A percentile compares a stretch with the other conserved stretches of the same genome.
Evolutionary conservation across 2,329 filamentous ascomycete genomes (phyloP).

Genomic region (Aspergillus sp.): DNA sequence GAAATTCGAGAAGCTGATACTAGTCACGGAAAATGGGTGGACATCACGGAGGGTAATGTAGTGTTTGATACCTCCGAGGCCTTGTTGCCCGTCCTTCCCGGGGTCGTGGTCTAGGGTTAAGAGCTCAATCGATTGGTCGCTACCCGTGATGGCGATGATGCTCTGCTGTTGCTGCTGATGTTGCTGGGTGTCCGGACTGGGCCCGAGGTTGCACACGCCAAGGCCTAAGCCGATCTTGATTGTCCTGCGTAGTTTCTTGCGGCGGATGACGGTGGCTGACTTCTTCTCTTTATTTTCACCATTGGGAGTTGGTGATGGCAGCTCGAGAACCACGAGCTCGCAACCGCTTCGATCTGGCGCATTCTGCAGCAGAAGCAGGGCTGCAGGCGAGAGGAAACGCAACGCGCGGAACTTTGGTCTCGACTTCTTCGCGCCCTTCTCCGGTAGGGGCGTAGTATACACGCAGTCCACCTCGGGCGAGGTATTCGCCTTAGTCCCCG

Average conservation of each 20-base stretch:
- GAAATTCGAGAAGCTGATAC: constrained; percentile 45
- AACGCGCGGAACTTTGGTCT: constrained; percentile 49
- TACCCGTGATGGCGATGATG: constrained; percentile 69
- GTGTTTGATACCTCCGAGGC: constrained; percentile 28
- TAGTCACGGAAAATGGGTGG: constrained; percentile 53
- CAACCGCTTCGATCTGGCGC: constrained; percentile 46
- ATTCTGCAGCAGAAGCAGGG: constrained; percentile 51
- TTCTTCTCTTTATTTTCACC: constrained; percentile 3
- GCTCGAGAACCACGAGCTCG: constrained; percentile 45
- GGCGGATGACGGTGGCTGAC: constrained; percentile 40
- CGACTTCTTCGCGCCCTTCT: constrained; percentile 20
- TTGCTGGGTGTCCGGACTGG: constrained; percentile 39
- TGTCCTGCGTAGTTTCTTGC: constrained; percentile 55
- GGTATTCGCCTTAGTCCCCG: constrained; percentile 39
- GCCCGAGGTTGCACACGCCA: constrained; percentile 62
- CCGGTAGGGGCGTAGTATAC: constrained; percentile 35
- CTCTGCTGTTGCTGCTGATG: constrained; percentile 59
- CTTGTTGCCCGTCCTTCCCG: too few species aligned
- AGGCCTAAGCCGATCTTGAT: constrained; percentile 70
- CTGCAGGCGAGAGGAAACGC: constrained; percentile 47
- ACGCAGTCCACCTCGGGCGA: constrained; percentile 27
- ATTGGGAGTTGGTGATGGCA: constrained; percentile 10
- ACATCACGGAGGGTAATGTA: constrained; percentile 49
- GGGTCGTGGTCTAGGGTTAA: constrained; percentile 64
- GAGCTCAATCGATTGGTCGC: constrained; percentile 69